Base-by-base conservation (phyloP, 768 basidiomycete genomes). In the Macrolepiota dolichaula region DNA sequence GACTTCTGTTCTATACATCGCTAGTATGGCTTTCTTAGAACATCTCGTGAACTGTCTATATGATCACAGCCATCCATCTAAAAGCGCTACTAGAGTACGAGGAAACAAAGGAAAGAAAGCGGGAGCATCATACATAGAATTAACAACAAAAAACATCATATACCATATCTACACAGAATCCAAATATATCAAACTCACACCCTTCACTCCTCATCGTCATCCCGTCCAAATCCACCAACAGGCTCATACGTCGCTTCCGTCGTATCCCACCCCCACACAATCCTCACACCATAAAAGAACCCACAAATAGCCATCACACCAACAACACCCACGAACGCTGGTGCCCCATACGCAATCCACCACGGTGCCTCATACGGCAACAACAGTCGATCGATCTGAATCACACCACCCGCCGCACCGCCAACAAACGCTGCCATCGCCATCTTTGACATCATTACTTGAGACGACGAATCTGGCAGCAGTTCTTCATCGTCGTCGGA, bases 211-310 rank as follows among this genome's bases (percentile, higher is more conserved):
- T 71, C 66, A 60, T 85, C 81, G 59, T 83, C 85, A 46, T 85
- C 83, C 51, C 76, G 76, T 37, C 79, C 82, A 71, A 91, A 92
- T 37, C 94, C 92, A 50, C 94, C 94, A 38, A 90, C 74, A 24
- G 95, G 94, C 71, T 96, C 94, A 72, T 93, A 97, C 38, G 92
- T 94, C 37, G 92, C 89, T 72, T 94, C 90, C 35, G 85, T 89
- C 58, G 84, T 84, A 70, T 92, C 91, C 67, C 79, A 73, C 64
- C 80, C 79, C 92, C 92, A 95, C 55, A 92, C 70, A 57, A 77
- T 73, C 60, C 85, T 77, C 22, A 91, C 86, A n/a, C 81, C 87
- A 69, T 85, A 85, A 73, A 93, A 91, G 72, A 94, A 89, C 10
- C 75, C 68, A 63, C 84, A 81, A 63, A 94, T 91, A 10, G 84